Evolutionary conservation across 192 early-diverging fungal species (phyloP).

Genomic region (Coemansia sp.): DNA sequence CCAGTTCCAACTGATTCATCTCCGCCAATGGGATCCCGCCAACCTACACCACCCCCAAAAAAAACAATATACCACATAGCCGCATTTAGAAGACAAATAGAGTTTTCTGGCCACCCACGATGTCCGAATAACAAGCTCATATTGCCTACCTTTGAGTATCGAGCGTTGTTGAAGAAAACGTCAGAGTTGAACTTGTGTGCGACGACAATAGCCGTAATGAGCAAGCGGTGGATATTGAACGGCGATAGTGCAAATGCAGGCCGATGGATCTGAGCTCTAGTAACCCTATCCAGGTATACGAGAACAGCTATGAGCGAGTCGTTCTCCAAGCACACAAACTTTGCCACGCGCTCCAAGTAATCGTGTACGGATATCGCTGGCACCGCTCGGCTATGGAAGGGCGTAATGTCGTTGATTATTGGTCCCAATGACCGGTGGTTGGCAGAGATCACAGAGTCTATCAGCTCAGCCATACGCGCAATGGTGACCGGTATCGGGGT

Average conservation of each 20-base stretch:
- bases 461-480: constrained; percentile 36
- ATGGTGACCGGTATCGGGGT: constrained; percentile 44
- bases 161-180: constrained; percentile 72
- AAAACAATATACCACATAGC: background rate
- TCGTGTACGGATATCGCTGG: constrained; percentile 67
- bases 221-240: constrained; percentile 70
- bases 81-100: background rate
- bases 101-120: background rate
- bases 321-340: constrained; percentile 70
- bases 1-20: constrained; percentile 75
- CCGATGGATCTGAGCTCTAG: constrained; percentile 46
- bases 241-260: constrained; percentile 63
- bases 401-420: constrained; percentile 51
- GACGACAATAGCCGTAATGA: constrained; percentile 71
- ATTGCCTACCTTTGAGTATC: constrained; percentile 62
- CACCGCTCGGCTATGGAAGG: constrained; percentile 71
- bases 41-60: constrained; percentile 54
- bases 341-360: constrained; percentile 68
- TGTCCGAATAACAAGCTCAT: background rate
- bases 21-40: constrained; percentile 72
- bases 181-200: constrained; percentile 79
- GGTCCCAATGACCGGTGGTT: constrained; percentile 34
- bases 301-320: constrained; percentile 68
- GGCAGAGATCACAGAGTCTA: constrained; percentile 28
- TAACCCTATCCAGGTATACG: constrained; percentile 76